Conservation (phyloP, 2,329 filamentous ascomycete genomes). For the Zasmidium citrigriseum region DNA sequence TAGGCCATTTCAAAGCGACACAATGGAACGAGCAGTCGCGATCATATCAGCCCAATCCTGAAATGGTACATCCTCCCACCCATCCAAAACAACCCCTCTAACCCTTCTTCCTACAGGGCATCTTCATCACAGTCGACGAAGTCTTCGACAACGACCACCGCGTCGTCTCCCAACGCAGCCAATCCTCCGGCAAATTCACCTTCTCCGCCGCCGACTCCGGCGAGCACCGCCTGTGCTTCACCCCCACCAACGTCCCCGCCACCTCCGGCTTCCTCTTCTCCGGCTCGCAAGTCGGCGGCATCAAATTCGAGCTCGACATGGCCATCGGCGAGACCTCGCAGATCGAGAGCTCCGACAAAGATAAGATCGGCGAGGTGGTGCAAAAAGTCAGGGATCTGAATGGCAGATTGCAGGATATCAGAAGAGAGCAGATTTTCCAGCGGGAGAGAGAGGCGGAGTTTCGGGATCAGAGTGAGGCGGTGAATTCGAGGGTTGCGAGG, state of each 20-base stretch:
- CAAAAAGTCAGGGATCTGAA: constrained; percentile 89
- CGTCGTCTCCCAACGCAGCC: constrained; percentile 83
- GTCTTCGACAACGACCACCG: constrained; percentile 97
- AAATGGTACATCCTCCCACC: constrained; percentile 38
- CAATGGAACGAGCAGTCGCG: constrained; percentile 74
- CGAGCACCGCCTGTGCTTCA: constrained; percentile 95
- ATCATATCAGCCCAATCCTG: constrained; percentile 70
- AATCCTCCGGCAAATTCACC: constrained; percentile 79
- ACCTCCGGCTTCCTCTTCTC: constrained; percentile 71
- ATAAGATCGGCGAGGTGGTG: constrained; percentile 86
- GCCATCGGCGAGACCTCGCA: constrained; percentile 92
- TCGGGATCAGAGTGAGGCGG: constrained; percentile 92
- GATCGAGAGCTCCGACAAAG: constrained; percentile 92
- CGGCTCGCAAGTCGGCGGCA: constrained; percentile 67
- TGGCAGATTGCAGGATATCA: constrained; percentile 80
- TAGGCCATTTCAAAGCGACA: constrained; percentile 82
- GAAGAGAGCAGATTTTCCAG: constrained; percentile 95
- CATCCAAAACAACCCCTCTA: constrained; percentile 5
- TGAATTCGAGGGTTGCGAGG: constrained; percentile 86
- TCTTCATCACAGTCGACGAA: constrained; percentile 95
- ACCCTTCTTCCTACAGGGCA: constrained; percentile 48
- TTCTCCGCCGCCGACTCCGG: constrained; percentile 94
- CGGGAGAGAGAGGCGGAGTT: constrained; percentile 98
- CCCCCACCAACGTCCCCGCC: constrained; percentile 72
- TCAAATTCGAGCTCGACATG: constrained; percentile 84